These are phyloP conservation scores for Exophiala sp. DNA, from an alignment of 2,329 filamentous ascomycete genomes.

Conservation along the genomic window DNA sequence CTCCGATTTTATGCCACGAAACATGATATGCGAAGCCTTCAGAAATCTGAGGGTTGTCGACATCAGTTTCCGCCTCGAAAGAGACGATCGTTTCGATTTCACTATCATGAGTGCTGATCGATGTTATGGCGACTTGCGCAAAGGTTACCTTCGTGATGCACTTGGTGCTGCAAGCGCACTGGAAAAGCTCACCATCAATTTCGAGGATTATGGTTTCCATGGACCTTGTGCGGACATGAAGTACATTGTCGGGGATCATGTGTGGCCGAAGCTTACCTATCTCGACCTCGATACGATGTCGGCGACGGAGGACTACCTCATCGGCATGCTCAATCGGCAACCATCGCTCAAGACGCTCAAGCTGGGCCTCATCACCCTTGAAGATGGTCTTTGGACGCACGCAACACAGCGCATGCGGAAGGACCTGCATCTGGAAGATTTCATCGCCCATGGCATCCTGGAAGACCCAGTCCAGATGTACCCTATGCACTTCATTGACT, in stretches of 20 bases:
- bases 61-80: slow-evolving; percentile 23
- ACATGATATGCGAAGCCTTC: slow-evolving; percentile 18
- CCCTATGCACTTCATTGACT: slow-evolving; percentile 21
- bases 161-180: slow-evolving; percentile 15
- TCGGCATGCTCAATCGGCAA: slow-evolving; percentile 21
- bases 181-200: slow-evolving; percentile 25
- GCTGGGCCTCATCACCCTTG: slow-evolving; percentile 23
- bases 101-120: slow-evolving; percentile 11
- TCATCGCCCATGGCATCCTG: slow-evolving; percentile 20
- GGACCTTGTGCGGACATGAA: slow-evolving; percentile 12
- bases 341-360: slow-evolving; percentile 15
- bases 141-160: slow-evolving; percentile 18
- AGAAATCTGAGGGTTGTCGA: slow-evolving; percentile 18
- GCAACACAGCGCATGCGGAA: slow-evolving; percentile 21
- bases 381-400: slow-evolving; percentile 17
- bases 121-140: slow-evolving; percentile 19
- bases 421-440: slow-evolving; percentile 15
- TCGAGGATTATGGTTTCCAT: slow-evolving; percentile 24
- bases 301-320: slow-evolving; percentile 16
- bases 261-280: slow-evolving; percentile 19
- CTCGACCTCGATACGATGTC: slow-evolving; percentile 27
- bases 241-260: slow-evolving; percentile 14
- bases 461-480: slow-evolving; percentile 23
- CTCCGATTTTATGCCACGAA: slow-evolving; percentile 12
- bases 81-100: slow-evolving; percentile 13